Percentiles rank a stretch among this genome's conserved stretches.
Evolutionary conservation across 106 monocot genomes (phyloP).

Genomic region (Dendrobium catenatum): DNA sequence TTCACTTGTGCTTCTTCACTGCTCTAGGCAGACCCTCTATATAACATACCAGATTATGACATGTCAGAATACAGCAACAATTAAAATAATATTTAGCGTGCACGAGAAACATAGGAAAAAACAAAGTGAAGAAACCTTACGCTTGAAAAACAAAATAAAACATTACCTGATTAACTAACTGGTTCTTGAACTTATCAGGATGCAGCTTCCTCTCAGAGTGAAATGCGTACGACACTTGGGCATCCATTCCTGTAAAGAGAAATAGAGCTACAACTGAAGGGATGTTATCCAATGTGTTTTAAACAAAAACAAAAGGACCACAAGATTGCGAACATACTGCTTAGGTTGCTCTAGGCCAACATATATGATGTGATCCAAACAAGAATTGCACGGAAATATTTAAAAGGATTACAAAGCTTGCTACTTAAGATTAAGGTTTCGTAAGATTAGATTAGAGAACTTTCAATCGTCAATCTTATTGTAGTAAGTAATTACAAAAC

Average conservation of each 20-base stretch:
- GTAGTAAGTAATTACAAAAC: too few species aligned
- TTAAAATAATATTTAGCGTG: neutral
- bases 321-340: neutral
- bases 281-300: neutral
- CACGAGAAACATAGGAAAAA: neutral
- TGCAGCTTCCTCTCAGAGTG: conserved; percentile 58
- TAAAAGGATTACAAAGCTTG: too few species aligned
- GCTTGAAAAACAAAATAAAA: neutral
- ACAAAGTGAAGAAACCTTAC: neutral
- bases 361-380: neutral
- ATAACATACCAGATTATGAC: neutral
- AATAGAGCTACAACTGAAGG: neutral
- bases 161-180: conserved; percentile 28
- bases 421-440: too few species aligned
- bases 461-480: too few species aligned
- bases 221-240: conserved; percentile 66
- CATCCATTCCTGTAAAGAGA: conserved; percentile 50
- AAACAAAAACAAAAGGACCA: conserved; percentile 2
- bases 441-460: too few species aligned
- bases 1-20: neutral
- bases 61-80: neutral
- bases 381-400: too few species aligned
- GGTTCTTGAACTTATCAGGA: conserved; percentile 63
- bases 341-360: neutral
- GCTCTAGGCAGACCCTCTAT: neutral